Evolutionary conservation across 2,329 filamentous ascomycete genomes (phyloP).

Genomic region (Pseudocercospora musae): DNA sequence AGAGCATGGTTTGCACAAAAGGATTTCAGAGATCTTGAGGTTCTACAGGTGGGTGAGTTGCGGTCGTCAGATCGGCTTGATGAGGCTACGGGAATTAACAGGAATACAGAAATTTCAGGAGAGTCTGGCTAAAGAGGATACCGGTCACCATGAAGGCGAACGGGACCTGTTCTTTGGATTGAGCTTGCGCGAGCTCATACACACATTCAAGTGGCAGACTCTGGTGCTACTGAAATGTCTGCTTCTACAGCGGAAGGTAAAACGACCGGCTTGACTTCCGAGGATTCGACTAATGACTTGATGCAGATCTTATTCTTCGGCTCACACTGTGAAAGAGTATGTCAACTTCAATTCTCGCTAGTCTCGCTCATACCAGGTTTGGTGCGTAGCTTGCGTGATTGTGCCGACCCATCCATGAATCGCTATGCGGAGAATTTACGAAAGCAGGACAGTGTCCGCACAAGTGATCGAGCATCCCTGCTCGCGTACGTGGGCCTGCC

Average conservation of each 20-base stretch:
- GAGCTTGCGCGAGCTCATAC: constrained; percentile 69
- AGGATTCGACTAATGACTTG: constrained; percentile 9
- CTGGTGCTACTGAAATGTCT: constrained; percentile 91
- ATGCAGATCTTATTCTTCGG: constrained; percentile 95
- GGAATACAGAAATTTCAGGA: constrained; percentile 73
- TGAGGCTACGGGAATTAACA: constrained; percentile 15
- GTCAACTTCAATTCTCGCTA: constrained; percentile 97
- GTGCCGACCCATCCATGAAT: constrained; percentile 89
- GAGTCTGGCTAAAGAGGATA: constrained; percentile 61
- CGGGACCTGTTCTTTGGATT: constrained; percentile 81
- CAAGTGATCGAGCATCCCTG: constrained; percentile 85
- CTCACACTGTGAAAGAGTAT: constrained; percentile 89
- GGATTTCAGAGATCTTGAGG: constrained; percentile 90
- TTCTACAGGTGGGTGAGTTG: constrained; percentile 58
- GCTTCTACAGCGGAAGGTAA: constrained; percentile 88
- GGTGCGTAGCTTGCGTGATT: constrained; percentile 87
- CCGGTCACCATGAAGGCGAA: constrained; percentile 63
- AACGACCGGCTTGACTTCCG: constrained; percentile 20
- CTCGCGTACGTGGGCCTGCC: constrained; percentile 93
- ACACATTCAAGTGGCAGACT: constrained; percentile 93
- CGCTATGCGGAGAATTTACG: constrained; percentile 71
- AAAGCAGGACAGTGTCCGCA: constrained; percentile 79
- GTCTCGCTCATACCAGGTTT: constrained; percentile 93
- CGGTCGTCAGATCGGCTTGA: background rate
- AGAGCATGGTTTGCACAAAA: constrained; percentile 94